Conservation (phyloP, 352 stramenopile species). For the Phytophthora sp. region DNA sequence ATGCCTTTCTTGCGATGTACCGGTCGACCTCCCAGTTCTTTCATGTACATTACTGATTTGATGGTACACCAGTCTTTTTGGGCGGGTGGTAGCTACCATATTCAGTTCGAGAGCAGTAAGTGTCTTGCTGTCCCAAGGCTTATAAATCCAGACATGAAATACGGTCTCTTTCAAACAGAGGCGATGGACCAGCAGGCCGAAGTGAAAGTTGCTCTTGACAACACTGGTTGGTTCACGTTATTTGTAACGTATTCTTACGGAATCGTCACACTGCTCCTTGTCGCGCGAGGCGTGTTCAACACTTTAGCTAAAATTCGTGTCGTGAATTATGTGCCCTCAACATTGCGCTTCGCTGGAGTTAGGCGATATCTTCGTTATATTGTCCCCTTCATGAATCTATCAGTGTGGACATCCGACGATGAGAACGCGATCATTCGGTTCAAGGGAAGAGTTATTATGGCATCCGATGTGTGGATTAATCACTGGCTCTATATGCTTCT, state of each 20-base stretch:
- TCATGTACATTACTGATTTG: constrained; percentile 66
- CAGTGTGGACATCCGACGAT: constrained; percentile 41
- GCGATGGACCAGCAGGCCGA: constrained; percentile 42
- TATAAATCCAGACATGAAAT: constrained; percentile 45
- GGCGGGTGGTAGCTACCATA: constrained; percentile 51
- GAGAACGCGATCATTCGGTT: constrained; percentile 51
- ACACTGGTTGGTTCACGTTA: constrained; percentile 44
- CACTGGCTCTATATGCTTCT: constrained; percentile 72
- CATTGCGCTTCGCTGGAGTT: constrained; percentile 41
- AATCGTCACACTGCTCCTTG: constrained; percentile 55
- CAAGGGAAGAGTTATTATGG: constrained; percentile 57
- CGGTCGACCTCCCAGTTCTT: constrained; percentile 40
- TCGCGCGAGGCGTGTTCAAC: constrained; percentile 56
- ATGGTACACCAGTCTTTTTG: constrained; percentile 66
- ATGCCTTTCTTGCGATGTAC: constrained; percentile 58
- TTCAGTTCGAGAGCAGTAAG: constrained; percentile 65
- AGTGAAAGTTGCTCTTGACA: constrained; percentile 51
- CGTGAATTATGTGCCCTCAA: constrained; percentile 51
- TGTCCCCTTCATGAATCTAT: constrained; percentile 52
- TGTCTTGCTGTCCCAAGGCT: constrained; percentile 51
- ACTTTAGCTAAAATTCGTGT: constrained; percentile 41
- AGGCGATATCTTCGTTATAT: constrained; percentile 43
- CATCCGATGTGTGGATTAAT: constrained; percentile 71
- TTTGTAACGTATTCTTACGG: constrained; percentile 51
- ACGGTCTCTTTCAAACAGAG: constrained; percentile 53